Evolutionary conservation across 495 filamentous ascomycete genomes (phyloP), one percentile per base, ranked within the genome.

Genomic region (Aspergillus mulundensis): DNA sequence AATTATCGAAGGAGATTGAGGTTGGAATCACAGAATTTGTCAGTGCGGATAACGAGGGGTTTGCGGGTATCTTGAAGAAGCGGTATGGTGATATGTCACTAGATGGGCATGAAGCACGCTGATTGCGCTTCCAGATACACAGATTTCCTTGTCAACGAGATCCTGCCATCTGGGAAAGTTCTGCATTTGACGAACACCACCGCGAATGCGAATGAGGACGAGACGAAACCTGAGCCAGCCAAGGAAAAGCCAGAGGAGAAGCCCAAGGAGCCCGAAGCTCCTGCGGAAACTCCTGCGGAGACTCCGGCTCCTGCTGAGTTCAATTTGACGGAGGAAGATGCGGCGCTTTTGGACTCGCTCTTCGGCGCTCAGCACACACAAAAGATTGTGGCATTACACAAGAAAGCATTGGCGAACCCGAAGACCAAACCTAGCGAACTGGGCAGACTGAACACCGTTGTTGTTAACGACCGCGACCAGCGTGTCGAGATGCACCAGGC

Each of bases 71-170:
- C 23, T 48, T 85, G 54, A 86, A 86, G 68, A 80, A 84, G 60
- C 75, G 83, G 82, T 84, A 64, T 39, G 12, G 57, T 15, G n/a
- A 45, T 40, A 3, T 4, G 8, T n/a, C 10, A 40, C 6, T 4
- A 10, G 7, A 28, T 19, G 48, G 28, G 38, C 30, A 4, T 21
- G 32, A 58, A 45, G 59, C 2, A 6, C 18, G 24, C 38, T 59
- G 58, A 56, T 59, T 56, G 24, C 38, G 23, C 50, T 41, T 56
- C 10, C 57, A 94, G 90, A 61, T 98, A 91, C 71, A 95, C 92
- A 14, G 94, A 98, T 67, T 98, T 98, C 69, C 73, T 93, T 46
- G 94, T 98, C 54, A 90, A 96, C 67, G 94, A 98, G 73, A 94
- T 98, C 60, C 69, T 80, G 14, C 86, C 84, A 11, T 81, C 85